Evolutionary conservation across 2,329 filamentous ascomycete species (phyloP).

Genomic region (Pseudogymnoascus sp.): DNA sequence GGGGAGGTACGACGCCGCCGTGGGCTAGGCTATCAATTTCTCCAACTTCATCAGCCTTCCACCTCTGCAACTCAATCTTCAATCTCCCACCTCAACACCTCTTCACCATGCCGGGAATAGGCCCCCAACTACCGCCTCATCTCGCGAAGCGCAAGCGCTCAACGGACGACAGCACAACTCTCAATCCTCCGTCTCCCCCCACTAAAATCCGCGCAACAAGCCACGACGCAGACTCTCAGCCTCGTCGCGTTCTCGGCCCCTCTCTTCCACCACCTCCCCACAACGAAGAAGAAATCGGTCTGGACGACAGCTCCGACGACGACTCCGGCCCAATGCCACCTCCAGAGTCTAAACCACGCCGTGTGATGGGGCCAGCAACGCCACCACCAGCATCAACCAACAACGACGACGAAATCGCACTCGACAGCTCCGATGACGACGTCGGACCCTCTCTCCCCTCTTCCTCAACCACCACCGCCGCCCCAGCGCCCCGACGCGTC

Average conservation of each 20-base stretch:
- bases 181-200: conserved; percentile 33
- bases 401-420: not conserved
- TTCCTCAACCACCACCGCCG: not conserved
- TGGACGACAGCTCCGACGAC: conserved; percentile 37
- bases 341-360: conserved; percentile 15
- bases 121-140: conserved; percentile 61
- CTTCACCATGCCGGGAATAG: conserved; percentile 35
- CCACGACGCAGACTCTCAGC: conserved; percentile 8
- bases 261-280: conserved; percentile 25
- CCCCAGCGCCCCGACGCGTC: conserved; percentile 23
- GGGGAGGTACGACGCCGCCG: not conserved
- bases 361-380: conserved; percentile 10
- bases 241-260: conserved; percentile 19
- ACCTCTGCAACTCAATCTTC: not conserved
- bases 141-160: conserved; percentile 55
- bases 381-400: conserved; percentile 2
- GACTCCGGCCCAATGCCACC: conserved; percentile 31
- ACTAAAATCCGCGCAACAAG: conserved; percentile 33
- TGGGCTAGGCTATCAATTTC: conserved; percentile 1
- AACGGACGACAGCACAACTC: conserved; percentile 28
- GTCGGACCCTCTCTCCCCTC: conserved; percentile 12
- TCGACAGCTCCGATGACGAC: conserved; percentile 15
- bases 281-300: conserved; percentile 37
- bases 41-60: conserved; percentile 7
- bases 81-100: not conserved